Evolutionary conservation across 345 rosid species (phyloP).

Genomic region (Euphorbia lathyris): DNA sequence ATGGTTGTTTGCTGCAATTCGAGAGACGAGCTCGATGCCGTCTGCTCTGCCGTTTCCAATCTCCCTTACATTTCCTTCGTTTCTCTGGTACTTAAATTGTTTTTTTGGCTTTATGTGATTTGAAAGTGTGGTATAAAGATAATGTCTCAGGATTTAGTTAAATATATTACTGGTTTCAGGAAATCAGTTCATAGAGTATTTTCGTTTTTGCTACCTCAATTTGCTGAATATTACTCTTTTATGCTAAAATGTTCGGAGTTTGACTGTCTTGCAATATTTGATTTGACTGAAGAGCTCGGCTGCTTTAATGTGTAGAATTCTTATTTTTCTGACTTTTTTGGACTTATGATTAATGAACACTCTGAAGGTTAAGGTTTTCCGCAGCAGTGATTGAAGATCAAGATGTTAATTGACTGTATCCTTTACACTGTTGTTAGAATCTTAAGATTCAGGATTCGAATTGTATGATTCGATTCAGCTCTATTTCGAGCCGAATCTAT

Average conservation of each 20-base stretch:
- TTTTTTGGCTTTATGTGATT: not conserved
- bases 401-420: not conserved
- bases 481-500: too few relatives aligned
- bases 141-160: not conserved
- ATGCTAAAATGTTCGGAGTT: not conserved
- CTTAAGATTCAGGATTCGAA: too few relatives aligned
- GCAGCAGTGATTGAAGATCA: not conserved
- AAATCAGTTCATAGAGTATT: not conserved
- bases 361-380: not conserved
- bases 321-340: not conserved
- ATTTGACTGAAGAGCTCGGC: too few relatives aligned
- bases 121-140: not conserved
- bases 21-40: constrained; percentile 88
- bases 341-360: not conserved
- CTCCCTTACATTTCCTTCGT: constrained; percentile 69
- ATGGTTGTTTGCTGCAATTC: constrained; percentile 84
- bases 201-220: not conserved
- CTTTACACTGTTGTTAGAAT: too few relatives aligned
- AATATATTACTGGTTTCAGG: not conserved
- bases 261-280: not conserved
- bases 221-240: not conserved
- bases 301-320: not conserved
- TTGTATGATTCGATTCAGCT: too few relatives aligned
- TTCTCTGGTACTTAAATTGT: constrained; percentile 41
- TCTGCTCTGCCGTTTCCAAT: constrained; percentile 67